Evolutionary conservation across 2,329 filamentous ascomycete genomes (phyloP).

Genomic region (Penicillium sp.): DNA sequence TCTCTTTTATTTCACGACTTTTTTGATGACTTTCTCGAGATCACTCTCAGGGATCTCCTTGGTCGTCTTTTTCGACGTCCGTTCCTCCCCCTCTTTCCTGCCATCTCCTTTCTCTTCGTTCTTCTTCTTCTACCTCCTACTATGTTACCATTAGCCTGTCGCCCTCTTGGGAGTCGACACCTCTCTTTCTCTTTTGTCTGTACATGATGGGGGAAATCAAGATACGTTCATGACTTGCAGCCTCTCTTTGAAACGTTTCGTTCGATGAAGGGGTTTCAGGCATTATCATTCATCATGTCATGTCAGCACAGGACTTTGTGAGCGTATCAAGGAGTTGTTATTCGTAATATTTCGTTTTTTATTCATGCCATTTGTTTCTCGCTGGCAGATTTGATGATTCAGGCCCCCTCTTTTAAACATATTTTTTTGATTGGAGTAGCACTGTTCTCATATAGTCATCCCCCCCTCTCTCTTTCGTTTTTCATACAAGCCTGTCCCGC

Average conservation of each 20-base stretch:
- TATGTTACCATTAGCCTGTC: constrained; percentile 20
- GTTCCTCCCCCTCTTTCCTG: constrained; percentile 11
- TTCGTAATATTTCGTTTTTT: constrained; percentile 8
- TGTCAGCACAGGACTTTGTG: constrained; percentile 10
- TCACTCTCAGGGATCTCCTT: not conserved
- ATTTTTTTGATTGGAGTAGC: not conserved
- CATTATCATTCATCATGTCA: constrained; percentile 11
- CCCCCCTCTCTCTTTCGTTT: not conserved
- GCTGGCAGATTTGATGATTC: constrained; percentile 1
- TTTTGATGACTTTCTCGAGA: constrained; percentile 14
- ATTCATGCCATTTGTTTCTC: constrained; percentile 4
- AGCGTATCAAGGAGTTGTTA: constrained; percentile 13
- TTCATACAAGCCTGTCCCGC: not conserved
- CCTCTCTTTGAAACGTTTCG: constrained; percentile 1
- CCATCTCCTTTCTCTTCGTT: constrained; percentile 14
- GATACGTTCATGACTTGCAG: constrained; percentile 24
- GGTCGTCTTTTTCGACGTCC: constrained; percentile 17
- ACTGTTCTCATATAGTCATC: not conserved
- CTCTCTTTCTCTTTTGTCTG: constrained; percentile 25
- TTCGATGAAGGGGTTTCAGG: constrained; percentile 2
- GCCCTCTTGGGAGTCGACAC: constrained; percentile 13
- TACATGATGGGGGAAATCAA: constrained; percentile 32
- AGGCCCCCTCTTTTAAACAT: not conserved
- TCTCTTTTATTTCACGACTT: constrained; percentile 19
- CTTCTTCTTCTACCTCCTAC: constrained; percentile 20